Evolutionary conservation across 768 basidiomycete genomes (phyloP), one percentile per base, ranked within the genome.

Genomic region (Exidia glandulosa): DNA sequence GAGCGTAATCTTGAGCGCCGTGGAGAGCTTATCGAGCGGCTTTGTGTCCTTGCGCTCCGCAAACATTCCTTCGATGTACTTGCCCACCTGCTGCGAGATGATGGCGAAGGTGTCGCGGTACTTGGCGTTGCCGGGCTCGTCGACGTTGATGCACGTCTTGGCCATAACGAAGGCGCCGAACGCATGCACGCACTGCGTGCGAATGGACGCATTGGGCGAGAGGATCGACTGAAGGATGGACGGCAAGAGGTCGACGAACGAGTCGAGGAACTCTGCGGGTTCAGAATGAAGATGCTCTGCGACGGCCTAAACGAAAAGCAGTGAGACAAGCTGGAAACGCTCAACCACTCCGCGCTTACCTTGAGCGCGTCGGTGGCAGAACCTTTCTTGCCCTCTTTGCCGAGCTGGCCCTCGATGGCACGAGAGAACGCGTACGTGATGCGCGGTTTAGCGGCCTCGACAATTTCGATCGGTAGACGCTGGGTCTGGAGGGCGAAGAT

Each of bases 311-410:
- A 61, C 56, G 55, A 57, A 50, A 31, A 48, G 16, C 7, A 7
- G 59, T 48, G 30, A 30, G 45, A 59, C 55, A 62, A 58, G n/a
- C 19, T 6, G 23, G 10, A 45, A 19, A 19, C 16, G 41, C 6
- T 23, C 41, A 45, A 45, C 6, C 19, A 19, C 6, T 14, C 19
- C 19, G 41, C 6, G 41, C 62, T 29, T 33, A 86, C 90, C 79
- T 85, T 88, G 52, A 90, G 76, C 25, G 87, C 88, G 69, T 93
- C 90, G 33, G 79, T 86, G 1, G 77, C 79, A 3, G 90, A 83
- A 0, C 90, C 90, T 66, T 90, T 91, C 75, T 92, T 92, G 10
- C 90, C 90, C 69, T 93, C 90, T 68, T 88, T 89, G 4, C 90
- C 90, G 14, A 92, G 79, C 63, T 91, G 86, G 6, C 90, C 90